Evolutionary conservation across 495 filamentous ascomycete genomes (phyloP), one percentile per base, ranked within the genome.

Genomic region (Aspergillus nidulans): DNA sequence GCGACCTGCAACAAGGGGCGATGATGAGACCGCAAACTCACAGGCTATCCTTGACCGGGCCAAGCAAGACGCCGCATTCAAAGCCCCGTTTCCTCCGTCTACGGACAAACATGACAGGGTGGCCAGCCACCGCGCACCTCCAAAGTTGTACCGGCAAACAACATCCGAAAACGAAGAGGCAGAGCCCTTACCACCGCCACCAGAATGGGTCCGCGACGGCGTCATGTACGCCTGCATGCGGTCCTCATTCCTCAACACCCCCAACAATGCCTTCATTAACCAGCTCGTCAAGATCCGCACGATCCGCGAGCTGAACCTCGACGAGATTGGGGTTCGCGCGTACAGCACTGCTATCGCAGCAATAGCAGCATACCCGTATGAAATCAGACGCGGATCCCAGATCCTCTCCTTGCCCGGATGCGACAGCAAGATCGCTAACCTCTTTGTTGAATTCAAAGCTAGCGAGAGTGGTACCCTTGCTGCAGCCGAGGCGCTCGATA

Each of bases 321-420:
- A 96, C 57, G 77, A 87, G 21, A 85, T 95, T 45, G 90, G 90
- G 12, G 82, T 91, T 0, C 81, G 89, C n/a, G 91, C 92, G 0
- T 97, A 97, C 65, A 90, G 87, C 49, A 90, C 86, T 5, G 85
- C 84, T 44, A 96, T 98, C 52, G 90, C 94, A 10, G 69, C 87
- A 0, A 60, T 98, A 1, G 82, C 87, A 13, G 89, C 94, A 10
- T 97, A 97, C 61, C 92, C 94, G 0, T 80, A 87, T 53, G 65
- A 64, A 23, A 58, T 90, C 40, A 72, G 65, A 15, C 69, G 69
- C 6, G 61, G 77, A 6, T 60, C 68, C 42, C 91, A 97, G 62
- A 76, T 97, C 16, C 62, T 80, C 6, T 65, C 77, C 9, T 72
- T 98, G 0, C 94, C 95, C 0, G 89, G 90, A 7, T 97, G 92